These are phyloP conservation scores for Physcomitrellopsis africana DNA, from an alignment of 225 moss, liverwort and hornwort species.

Conservation along the genomic window DNA sequence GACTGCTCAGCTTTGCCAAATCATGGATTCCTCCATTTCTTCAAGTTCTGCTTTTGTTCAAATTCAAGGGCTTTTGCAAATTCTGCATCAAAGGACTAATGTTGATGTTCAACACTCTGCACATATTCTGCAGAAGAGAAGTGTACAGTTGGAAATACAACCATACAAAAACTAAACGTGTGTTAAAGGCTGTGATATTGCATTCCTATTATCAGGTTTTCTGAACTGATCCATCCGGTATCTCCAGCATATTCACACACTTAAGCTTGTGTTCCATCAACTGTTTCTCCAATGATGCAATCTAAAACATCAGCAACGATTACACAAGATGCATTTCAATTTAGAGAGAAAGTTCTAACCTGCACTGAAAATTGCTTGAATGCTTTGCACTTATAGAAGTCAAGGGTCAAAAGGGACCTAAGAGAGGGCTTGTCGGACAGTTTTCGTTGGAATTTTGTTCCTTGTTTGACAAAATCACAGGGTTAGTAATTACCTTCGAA, in stretches of 20 bases:
- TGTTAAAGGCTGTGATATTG: neutral
- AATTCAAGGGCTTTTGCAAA: no score
- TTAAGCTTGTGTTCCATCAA: conserved; percentile 34
- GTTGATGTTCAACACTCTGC: conserved; percentile 8
- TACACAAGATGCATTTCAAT: conserved; percentile 7
- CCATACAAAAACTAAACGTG: neutral
- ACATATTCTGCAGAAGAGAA: neutral
- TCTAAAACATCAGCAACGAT: conserved; percentile 28
- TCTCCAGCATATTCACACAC: conserved; percentile 20
- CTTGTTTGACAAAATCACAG: neutral
- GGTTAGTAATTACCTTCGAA: conserved; percentile 17
- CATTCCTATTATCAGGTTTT: neutral
- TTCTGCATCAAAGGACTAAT: neutral
- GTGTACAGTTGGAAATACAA: neutral
- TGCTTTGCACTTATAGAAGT: neutral
- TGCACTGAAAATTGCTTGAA: neutral
- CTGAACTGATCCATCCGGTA: conserved; percentile 9
- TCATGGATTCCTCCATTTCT: no score
- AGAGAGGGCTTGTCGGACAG: neutral
- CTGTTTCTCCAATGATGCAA: conserved; percentile 38
- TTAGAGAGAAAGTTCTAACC: neutral
- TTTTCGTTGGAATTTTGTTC: neutral
- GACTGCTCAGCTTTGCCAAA: no score
- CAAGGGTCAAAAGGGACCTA: neutral
- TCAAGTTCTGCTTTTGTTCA: no score